A percentile compares a stretch with the other conserved stretches of the same genome.
These are phyloP conservation scores for Letharia columbiana DNA, from an alignment of 495 filamentous ascomycete genomes.

Conservation along the genomic window DNA sequence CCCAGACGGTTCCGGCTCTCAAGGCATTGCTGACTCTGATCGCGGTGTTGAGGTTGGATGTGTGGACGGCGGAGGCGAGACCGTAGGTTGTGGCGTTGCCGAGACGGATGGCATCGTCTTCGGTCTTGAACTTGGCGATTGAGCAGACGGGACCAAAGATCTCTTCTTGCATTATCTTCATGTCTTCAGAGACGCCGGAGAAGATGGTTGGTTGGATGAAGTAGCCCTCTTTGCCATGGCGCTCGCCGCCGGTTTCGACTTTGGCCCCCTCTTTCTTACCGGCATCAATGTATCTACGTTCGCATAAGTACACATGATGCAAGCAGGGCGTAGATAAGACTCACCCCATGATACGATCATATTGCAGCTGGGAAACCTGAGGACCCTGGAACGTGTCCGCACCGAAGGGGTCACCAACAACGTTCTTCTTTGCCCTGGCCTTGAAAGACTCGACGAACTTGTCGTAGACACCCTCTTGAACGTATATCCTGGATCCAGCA, in stretches of 20 bases:
- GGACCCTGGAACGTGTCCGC: slow-evolving; percentile 91
- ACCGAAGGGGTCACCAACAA: slow-evolving; percentile 87
- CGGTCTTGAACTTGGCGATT: slow-evolving; percentile 86
- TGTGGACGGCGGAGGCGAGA: slow-evolving; percentile 88
- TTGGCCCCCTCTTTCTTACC: slow-evolving; percentile 85
- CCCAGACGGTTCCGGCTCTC: slow-evolving; percentile 88
- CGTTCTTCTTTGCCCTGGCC: slow-evolving; percentile 70
- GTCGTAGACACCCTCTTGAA: slow-evolving; percentile 93
- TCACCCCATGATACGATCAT: slow-evolving; percentile 88
- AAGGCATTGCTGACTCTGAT: slow-evolving; percentile 77
- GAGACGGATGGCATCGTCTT: slow-evolving; percentile 72
- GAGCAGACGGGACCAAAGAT: slow-evolving; percentile 95
- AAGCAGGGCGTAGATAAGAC: slow-evolving; percentile 2
- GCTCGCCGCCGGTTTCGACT: slow-evolving; percentile 75
- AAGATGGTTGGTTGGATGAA: slow-evolving; percentile 98
- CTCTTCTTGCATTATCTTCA: slow-evolving; percentile 99
- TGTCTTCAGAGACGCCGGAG: slow-evolving; percentile 75
- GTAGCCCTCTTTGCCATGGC: slow-evolving; percentile 84
- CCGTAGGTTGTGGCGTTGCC: slow-evolving; percentile 76
- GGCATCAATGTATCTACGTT: slow-evolving; percentile 67
- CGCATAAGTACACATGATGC: not conserved
- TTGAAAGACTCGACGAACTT: slow-evolving; percentile 87
- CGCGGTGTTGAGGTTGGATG: slow-evolving; percentile 84
- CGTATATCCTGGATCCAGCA: slow-evolving; percentile 89
- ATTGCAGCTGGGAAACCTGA: slow-evolving; percentile 90